phyloP scores from a whole-genome alignment of 139 green algal species.

The Bryopsis sp. region DNA sequence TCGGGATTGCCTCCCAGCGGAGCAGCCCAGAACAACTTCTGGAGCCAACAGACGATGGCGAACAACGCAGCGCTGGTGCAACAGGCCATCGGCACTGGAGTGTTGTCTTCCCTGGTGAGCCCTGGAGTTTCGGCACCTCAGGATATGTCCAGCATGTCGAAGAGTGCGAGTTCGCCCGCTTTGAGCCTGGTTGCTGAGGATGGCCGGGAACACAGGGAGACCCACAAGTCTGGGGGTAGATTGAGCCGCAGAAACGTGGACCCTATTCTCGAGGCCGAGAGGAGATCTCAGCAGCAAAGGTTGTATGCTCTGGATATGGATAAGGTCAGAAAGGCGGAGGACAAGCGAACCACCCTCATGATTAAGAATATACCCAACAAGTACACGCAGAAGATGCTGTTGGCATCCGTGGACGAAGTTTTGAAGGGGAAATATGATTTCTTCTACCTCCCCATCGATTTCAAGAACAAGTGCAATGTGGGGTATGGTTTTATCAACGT shows the following conservation, averaged over 20 bases:
- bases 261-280: constrained; percentile 61
- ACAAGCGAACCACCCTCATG: constrained; percentile 95
- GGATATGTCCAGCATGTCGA: constrained; percentile 3
- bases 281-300: constrained; percentile 64
- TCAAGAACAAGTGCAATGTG: constrained; percentile 99
- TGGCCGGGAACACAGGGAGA: not conserved
- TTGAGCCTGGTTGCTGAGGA: not conserved
- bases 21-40: not conserved
- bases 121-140: not conserved
- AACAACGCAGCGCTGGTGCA: not conserved
- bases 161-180: constrained; percentile 20
- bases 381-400: constrained; percentile 99
- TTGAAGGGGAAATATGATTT: constrained; percentile 86
- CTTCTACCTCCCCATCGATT: constrained; percentile 89
- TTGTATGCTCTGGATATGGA: constrained; percentile 79
- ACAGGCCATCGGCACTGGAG: not conserved
- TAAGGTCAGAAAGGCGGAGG: constrained; percentile 53
- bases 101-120: not conserved
- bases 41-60: too few species aligned
- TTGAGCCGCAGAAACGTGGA: constrained; percentile 57
- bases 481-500: constrained; percentile 99
- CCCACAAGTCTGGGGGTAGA: constrained; percentile 38
- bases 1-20: too few species aligned
- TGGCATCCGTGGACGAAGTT: constrained; percentile 82
- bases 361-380: constrained; percentile 99